Evolutionary conservation across 2,329 filamentous ascomycete species (phyloP).

Genomic region (Colletotrichum tabaci): DNA sequence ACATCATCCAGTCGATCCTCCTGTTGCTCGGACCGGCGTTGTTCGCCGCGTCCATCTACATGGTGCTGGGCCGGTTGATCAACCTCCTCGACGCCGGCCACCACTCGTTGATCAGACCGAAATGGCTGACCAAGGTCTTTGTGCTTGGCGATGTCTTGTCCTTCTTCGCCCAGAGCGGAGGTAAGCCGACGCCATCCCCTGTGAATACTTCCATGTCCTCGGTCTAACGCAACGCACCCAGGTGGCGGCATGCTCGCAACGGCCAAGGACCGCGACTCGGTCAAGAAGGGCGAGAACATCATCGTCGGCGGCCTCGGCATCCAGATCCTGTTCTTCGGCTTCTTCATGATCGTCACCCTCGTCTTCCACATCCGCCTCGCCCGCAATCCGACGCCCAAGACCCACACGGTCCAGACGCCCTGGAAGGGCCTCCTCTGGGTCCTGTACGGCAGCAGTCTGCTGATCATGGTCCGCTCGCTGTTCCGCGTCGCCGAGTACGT

Average conservation of each 20-base stretch:
- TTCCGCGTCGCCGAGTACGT: conserved; percentile 61
- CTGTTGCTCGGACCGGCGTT: conserved; percentile 63
- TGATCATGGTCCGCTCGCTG: conserved; percentile 59
- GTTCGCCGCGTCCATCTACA: conserved; percentile 67
- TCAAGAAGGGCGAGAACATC: conserved; percentile 58
- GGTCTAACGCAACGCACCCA: neutral
- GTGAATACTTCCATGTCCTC: no score
- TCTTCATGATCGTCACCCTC: conserved; percentile 65
- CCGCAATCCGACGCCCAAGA: conserved; percentile 37
- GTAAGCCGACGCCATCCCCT: conserved; percentile 43
- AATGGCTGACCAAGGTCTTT: conserved; percentile 68
- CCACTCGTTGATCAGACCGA: conserved; percentile 51
- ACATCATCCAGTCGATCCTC: conserved; percentile 59
- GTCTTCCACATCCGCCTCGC: conserved; percentile 60
- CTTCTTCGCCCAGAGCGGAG: conserved; percentile 65
- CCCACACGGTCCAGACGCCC: conserved; percentile 45
- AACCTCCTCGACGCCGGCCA: conserved; percentile 53
- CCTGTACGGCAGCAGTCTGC: conserved; percentile 47
- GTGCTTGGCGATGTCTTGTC: conserved; percentile 68
- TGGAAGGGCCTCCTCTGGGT: conserved; percentile 50
- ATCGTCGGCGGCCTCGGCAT: conserved; percentile 68
- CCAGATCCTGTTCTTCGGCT: conserved; percentile 69
- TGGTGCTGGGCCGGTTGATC: conserved; percentile 63
- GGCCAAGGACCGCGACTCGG: conserved; percentile 43
- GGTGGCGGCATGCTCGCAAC: conserved; percentile 44